Evolutionary conservation across 2,329 filamentous ascomycete species (phyloP).

Genomic region (Claviceps sp.): DNA sequence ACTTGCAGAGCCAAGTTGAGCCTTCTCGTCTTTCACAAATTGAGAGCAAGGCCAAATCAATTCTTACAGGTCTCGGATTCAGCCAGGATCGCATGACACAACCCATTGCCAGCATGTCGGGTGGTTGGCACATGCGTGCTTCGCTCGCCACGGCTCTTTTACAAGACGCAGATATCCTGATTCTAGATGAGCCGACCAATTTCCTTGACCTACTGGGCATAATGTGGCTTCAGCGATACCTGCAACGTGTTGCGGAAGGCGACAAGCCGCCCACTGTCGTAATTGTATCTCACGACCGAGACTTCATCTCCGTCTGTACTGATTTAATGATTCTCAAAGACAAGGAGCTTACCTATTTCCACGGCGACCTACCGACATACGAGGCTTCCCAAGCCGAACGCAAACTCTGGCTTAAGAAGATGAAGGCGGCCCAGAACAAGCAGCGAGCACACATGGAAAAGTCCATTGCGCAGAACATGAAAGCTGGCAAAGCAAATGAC

Average conservation of each 20-base stretch:
- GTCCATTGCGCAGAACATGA: constrained; percentile 61
- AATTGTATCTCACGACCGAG: constrained; percentile 72
- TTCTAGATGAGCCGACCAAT: constrained; percentile 80
- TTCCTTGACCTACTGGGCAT: constrained; percentile 74
- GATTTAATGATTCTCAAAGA: constrained; percentile 67
- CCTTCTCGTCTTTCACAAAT: constrained; percentile 47
- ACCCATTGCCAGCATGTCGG: constrained; percentile 54
- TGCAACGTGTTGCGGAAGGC: constrained; percentile 41
- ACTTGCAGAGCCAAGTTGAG: constrained; percentile 55
- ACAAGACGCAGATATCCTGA: constrained; percentile 61
- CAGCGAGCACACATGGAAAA: constrained; percentile 72
- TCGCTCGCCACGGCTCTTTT: constrained; percentile 53
- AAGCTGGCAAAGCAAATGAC: constrained; percentile 60
- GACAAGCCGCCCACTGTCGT: constrained; percentile 52
- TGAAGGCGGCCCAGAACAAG: constrained; percentile 72
- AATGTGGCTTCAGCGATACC: constrained; percentile 68
- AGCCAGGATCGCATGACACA: constrained; percentile 45
- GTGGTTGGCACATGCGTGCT: constrained; percentile 63
- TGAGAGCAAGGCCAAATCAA: constrained; percentile 52
- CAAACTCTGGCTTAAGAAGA: constrained; percentile 52
- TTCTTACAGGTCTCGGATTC: constrained; percentile 61
- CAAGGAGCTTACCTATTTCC: constrained; percentile 58
- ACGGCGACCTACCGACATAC: constrained; percentile 60
- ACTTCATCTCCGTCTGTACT: constrained; percentile 65
- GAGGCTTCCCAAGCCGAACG: constrained; percentile 55